These are phyloP conservation scores for Luzula sylvatica DNA, from an alignment of 176 grass and related monocot genomes.

Conservation along the genomic window DNA sequence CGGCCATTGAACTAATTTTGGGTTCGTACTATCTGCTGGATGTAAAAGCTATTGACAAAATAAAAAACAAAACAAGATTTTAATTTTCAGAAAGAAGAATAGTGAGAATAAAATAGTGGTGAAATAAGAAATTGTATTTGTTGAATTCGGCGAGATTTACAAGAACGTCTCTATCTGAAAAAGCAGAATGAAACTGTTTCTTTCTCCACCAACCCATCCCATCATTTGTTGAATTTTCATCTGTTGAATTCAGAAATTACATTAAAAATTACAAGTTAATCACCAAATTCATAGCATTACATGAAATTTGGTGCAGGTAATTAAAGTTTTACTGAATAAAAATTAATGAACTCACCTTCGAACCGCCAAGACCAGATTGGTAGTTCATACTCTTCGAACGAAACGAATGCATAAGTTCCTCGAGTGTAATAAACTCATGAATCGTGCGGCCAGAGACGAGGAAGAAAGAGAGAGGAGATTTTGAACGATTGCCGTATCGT, in stretches of 20 bases:
- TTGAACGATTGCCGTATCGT: no score
- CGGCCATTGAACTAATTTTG: conserved; percentile 70
- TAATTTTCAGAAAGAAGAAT: no score
- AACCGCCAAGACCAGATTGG: conserved; percentile 77
- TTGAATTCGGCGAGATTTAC: conserved; percentile 88
- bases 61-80: conserved; percentile 15
- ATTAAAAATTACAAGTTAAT: background rate
- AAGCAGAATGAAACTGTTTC: conserved; percentile 70
- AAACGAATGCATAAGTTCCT: conserved; percentile 56
- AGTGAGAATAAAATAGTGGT: conserved; percentile 5
- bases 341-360: conserved; percentile 38
- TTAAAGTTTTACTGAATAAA: no score
- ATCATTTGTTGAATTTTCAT: conserved; percentile 68
- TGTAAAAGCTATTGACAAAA: conserved; percentile 56
- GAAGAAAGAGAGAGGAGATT: conserved; percentile 41
- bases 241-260: conserved; percentile 15
- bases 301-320: no score
- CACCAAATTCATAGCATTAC: conserved; percentile 3
- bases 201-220: conserved; percentile 87
- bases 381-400: conserved; percentile 64
- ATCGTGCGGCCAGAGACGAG: conserved; percentile 31
- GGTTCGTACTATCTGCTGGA: conserved; percentile 76
- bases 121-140: conserved; percentile 41
- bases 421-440: conserved; percentile 46
- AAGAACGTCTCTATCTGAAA: conserved; percentile 53